phyloP scores from a whole-genome alignment of 2,329 filamentous ascomycete genomes.

The Emergomyces pasteurianus region DNA sequence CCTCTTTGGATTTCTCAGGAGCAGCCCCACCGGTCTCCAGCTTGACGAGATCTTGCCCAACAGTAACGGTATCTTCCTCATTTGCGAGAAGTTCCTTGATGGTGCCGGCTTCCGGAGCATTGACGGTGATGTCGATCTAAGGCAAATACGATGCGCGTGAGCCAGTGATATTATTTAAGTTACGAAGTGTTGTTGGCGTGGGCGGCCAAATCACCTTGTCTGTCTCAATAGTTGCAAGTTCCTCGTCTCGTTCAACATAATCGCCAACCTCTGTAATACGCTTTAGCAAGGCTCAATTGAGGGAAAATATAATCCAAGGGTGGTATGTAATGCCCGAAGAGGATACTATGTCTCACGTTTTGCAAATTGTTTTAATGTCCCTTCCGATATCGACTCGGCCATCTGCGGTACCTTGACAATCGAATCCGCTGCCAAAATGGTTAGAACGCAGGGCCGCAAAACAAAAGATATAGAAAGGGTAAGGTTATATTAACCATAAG shows the following conservation, averaged over 20 bases:
- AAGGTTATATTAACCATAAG: not conserved
- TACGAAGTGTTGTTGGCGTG: not conserved
- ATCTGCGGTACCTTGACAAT: conserved; percentile 92
- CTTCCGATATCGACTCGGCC: conserved; percentile 97
- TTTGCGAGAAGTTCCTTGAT: conserved; percentile 86
- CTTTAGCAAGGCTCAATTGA: not conserved
- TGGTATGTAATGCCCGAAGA: conserved; percentile 1
- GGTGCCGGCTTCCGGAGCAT: conserved; percentile 78
- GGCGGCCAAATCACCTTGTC: conserved; percentile 59
- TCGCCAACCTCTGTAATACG: conserved; percentile 60
- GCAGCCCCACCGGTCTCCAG: conserved; percentile 60
- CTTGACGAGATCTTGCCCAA: conserved; percentile 82
- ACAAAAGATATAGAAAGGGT: not conserved
- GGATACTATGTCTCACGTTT: conserved; percentile 45
- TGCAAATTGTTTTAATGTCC: conserved; percentile 88
- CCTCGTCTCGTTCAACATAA: conserved; percentile 88
- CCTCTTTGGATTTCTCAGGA: conserved; percentile 36
- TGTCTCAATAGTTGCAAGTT: conserved; percentile 97
- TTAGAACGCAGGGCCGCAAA: conserved; percentile 7
- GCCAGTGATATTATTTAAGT: not conserved
- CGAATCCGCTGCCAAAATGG: conserved; percentile 50
- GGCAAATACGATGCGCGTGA: conserved; percentile 1
- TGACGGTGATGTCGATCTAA: conserved; percentile 92
- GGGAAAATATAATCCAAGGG: not conserved
- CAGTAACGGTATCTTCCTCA: conserved; percentile 90